Base-by-base conservation (phyloP, 2,329 filamentous ascomycete species). In the Furcasterigmium furcatum region DNA sequence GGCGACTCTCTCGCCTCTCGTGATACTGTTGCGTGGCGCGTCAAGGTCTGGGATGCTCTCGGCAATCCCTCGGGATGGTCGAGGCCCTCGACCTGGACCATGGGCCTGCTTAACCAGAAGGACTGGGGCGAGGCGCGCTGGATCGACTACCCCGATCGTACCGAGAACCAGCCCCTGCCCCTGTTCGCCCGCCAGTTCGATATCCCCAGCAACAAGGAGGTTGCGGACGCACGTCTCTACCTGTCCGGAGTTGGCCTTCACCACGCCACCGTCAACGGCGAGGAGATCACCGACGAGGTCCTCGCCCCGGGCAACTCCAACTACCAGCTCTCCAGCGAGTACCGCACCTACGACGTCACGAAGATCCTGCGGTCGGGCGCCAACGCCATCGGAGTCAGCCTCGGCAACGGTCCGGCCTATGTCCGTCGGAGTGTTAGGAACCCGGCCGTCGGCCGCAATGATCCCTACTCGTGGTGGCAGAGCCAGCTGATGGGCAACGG, bases 281-380 rank as follows among this genome's bases (percentile, higher is more conserved):
- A 46, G 40, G 45, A 46, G 4, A 24, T 44, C 24, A 46, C 45
- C n/a, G 45, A 46, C 20, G 45, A 46, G 35, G 40, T 46, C 4
- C 45, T 46, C 12, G 45, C 45, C 16, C 45, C 45, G 18, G 45
- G 45, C 20, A 38, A 46, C 41, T 46, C 45, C 41, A 46, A 46
- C 40, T 46, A 44, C 40, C 45, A 46, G 25, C 45, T 46, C 32
- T 46, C 45, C 16, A 46, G 40, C 32, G 40, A 46, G 9, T 46
- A 46, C 35, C 45, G 45, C 14, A 46, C 45, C 16, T 46, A 46
- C 45, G 40, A 46, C n/a, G 24, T 44, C 20, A 39, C 9, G 22
- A 12, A 43, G 8, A 10, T 27, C 14, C 22, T 46, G 29, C 21
- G 16, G 13, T 24, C 40, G 12, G 34, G 40, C 10, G n/a, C 40